Conservation (phyloP, 2,329 filamentous ascomycete genomes). For the Zasmidium citrigriseum region DNA sequence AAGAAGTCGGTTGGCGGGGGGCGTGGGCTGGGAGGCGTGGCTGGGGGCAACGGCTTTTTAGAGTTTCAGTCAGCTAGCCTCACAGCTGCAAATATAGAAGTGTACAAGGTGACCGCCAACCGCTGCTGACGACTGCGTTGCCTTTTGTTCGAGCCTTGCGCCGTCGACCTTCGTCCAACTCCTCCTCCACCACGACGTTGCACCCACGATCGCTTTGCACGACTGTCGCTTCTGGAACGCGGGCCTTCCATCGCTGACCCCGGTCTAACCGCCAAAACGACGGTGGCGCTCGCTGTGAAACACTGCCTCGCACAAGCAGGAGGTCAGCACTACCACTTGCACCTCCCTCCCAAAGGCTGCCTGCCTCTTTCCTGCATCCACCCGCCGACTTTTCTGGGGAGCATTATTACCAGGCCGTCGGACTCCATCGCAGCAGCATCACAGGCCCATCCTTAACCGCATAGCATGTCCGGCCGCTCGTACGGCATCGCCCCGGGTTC, state of each 20-base stretch:
- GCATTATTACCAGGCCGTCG: not conserved
- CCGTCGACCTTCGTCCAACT: not conserved
- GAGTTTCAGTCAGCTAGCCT: not conserved
- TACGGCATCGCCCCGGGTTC: conserved; percentile 26
- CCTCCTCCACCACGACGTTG: not conserved
- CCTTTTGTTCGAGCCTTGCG: not conserved
- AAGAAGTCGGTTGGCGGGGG: too few relatives aligned
- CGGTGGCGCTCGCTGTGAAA: not conserved
- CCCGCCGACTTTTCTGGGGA: not conserved
- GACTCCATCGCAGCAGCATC: not conserved
- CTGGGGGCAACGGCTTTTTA: too few relatives aligned
- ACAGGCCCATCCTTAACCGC: not conserved
- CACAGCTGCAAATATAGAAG: not conserved
- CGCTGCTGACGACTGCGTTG: not conserved
- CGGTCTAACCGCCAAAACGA: not conserved
- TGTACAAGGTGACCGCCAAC: not conserved
- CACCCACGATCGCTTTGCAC: not conserved
- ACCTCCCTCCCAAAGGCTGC: not conserved
- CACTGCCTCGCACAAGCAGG: not conserved
- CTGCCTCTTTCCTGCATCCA: not conserved
- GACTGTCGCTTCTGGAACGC: not conserved
- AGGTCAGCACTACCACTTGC: not conserved
- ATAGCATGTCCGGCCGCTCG: conserved; percentile 21
- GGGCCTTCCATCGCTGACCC: not conserved
- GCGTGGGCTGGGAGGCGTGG: too few relatives aligned